These are phyloP conservation scores for Mentha longifolia DNA, from an alignment of 257 asterid genomes.

Conservation along the genomic window DNA sequence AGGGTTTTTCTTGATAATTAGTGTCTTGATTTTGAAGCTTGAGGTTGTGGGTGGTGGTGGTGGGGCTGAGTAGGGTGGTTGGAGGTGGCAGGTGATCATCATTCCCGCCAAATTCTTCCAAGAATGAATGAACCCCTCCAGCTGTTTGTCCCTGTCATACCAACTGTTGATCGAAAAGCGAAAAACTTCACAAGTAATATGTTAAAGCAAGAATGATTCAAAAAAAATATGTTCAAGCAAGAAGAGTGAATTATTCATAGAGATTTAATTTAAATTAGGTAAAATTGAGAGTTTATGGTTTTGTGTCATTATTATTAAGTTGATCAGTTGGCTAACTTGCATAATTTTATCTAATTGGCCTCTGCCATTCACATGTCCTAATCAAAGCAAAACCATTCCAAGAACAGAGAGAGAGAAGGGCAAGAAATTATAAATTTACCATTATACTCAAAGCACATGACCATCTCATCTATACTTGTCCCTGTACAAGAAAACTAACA, in stretches of 20 bases:
- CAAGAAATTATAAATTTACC: constrained; percentile 20
- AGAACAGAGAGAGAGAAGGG: not conserved
- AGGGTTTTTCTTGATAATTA: not conserved
- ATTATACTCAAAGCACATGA: not conserved
- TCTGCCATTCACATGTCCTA: not conserved
- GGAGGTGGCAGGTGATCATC: constrained; percentile 76
- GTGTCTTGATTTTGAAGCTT: constrained; percentile 46
- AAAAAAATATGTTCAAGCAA: not conserved
- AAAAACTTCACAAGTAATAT: not conserved
- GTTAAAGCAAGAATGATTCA: no score
- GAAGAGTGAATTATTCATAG: not conserved
- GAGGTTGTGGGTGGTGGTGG: constrained; percentile 41
- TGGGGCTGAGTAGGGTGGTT: constrained; percentile 67
- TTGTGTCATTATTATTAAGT: constrained; percentile 32
- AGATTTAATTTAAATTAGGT: constrained; percentile 32
- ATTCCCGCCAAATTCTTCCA: constrained; percentile 51
- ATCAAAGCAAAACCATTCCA: not conserved
- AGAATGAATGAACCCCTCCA: constrained; percentile 29
- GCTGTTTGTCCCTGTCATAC: constrained; percentile 42
- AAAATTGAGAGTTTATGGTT: constrained; percentile 25
- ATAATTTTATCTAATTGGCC: not conserved
- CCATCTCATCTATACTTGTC: not conserved
- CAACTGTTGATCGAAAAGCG: constrained; percentile 28
- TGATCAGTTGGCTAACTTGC: constrained; percentile 15
- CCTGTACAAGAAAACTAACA: constrained; percentile 24